These are phyloP conservation scores for Thyridium curvatum DNA, from an alignment of 2,329 filamentous ascomycete genomes.

Conservation along the genomic window DNA sequence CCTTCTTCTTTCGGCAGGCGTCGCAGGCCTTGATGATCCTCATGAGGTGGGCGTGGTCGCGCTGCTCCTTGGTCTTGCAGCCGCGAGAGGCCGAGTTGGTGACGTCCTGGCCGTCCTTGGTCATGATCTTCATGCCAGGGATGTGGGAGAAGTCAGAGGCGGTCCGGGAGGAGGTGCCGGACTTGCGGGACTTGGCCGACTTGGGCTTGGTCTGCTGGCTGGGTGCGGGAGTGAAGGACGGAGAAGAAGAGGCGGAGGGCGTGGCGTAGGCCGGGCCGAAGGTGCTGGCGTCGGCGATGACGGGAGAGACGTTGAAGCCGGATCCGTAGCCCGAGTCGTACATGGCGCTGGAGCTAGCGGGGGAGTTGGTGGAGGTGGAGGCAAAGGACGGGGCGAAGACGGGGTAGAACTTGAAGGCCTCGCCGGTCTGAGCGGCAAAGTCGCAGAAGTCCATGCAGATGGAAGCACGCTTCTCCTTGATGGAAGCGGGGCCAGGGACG, in stretches of 20 bases:
- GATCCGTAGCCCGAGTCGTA: constrained; percentile 40
- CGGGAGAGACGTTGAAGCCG: constrained; percentile 42
- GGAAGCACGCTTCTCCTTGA: constrained; percentile 52
- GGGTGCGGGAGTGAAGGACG: constrained; percentile 7
- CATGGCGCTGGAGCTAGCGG: constrained; percentile 32
- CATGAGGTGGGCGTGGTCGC: constrained; percentile 61
- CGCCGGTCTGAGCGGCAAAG: constrained; percentile 44
- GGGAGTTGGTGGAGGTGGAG: constrained; percentile 34
- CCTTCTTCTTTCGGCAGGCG: constrained; percentile 56
- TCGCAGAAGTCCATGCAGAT: constrained; percentile 56
- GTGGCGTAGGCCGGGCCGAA: constrained; percentile 19
- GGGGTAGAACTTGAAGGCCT: constrained; percentile 55
- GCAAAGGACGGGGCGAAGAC: constrained; percentile 31
- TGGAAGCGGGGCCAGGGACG: constrained; percentile 43
- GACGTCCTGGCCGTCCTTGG: constrained; percentile 55
- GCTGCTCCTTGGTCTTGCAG: constrained; percentile 62
- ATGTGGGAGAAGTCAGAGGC: constrained; percentile 42
- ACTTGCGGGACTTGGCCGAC: constrained; percentile 19
- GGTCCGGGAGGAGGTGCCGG: constrained; percentile 8
- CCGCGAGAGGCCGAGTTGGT: constrained; percentile 56
- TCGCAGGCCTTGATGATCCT: constrained; percentile 63
- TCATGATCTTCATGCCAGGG: constrained; percentile 62
- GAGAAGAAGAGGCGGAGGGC: constrained; percentile 16
- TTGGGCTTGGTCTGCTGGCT: constrained; percentile 13
- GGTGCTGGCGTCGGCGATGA: constrained; percentile 32